Evolutionary conservation across 2,329 filamentous ascomycete species (phyloP).

Genomic region (Thelonectria blattea): DNA sequence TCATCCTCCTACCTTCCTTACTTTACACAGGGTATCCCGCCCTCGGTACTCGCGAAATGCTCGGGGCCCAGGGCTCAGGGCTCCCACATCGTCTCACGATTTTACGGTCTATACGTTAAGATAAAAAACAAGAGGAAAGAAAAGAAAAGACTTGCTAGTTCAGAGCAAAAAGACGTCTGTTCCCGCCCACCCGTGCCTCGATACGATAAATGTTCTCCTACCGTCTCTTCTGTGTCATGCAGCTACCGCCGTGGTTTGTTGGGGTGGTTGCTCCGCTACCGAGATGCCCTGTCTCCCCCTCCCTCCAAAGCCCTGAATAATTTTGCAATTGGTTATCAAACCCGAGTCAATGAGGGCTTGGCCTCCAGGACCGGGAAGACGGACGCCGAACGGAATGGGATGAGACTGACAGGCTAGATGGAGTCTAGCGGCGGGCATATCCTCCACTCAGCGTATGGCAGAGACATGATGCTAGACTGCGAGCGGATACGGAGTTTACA

Average conservation of each 20-base stretch:
- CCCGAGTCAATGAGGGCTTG: not conserved
- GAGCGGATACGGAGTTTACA: conserved; percentile 6
- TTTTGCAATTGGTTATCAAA: not conserved
- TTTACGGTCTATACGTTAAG: conserved; percentile 39
- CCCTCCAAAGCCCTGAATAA: not conserved
- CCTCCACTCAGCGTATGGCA: conserved; percentile 7
- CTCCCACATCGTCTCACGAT: conserved; percentile 36
- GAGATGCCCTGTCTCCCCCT: not conserved
- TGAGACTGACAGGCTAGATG: not conserved
- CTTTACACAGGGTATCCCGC: conserved; percentile 27
- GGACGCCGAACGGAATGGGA: not conserved
- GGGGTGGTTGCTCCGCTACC: not conserved
- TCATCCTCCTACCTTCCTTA: conserved; percentile 20
- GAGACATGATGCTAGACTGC: conserved; percentile 10
- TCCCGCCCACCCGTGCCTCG: conserved; percentile 29
- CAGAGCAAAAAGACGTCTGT: conserved; percentile 27
- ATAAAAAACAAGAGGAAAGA: conserved; percentile 36
- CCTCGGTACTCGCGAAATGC: conserved; percentile 27
- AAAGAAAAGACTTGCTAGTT: conserved; percentile 38
- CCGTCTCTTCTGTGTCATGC: conserved; percentile 3
- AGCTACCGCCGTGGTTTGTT: not conserved
- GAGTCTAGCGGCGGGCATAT: not conserved
- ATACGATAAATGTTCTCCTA: conserved; percentile 16
- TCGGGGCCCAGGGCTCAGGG: conserved; percentile 23
- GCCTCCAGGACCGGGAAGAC: not conserved